Evolutionary conservation across 169 alveolate species (phyloP).

Genomic region (Cryptosporidium andersoni): DNA sequence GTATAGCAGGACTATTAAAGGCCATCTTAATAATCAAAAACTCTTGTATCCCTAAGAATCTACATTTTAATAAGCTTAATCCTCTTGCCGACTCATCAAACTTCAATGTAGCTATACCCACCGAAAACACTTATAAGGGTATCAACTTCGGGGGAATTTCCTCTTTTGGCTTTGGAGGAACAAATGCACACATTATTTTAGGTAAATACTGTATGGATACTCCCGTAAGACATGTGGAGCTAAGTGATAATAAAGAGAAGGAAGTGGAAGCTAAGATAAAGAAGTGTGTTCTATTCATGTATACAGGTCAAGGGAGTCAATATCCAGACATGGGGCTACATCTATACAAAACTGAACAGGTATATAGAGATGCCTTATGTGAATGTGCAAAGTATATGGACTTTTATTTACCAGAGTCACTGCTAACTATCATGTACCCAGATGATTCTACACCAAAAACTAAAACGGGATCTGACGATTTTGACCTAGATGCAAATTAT

Average conservation of each 20-base stretch:
- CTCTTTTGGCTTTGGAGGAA: slow-evolving; percentile 69
- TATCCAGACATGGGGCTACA: slow-evolving; percentile 55
- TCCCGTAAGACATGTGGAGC: neutral
- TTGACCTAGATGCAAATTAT: slow-evolving; percentile 9
- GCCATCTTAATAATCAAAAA: slow-evolving; percentile 27
- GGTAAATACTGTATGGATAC: neutral
- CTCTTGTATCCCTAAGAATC: slow-evolving; percentile 33
- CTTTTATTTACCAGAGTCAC: slow-evolving; percentile 44
- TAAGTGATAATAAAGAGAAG: neutral
- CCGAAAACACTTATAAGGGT: neutral
- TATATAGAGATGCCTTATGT: slow-evolving; percentile 38
- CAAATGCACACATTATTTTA: slow-evolving; percentile 57
- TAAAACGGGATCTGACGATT: slow-evolving; percentile 48
- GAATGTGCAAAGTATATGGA: slow-evolving; percentile 44
- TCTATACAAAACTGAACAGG: slow-evolving; percentile 41
- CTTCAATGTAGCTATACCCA: slow-evolving; percentile 74
- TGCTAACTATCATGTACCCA: slow-evolving; percentile 36
- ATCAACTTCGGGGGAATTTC: slow-evolving; percentile 45
- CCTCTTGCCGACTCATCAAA: slow-evolving; percentile 73
- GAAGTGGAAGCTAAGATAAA: neutral
- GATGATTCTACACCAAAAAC: slow-evolving; percentile 52
- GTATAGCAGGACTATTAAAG: slow-evolving; percentile 57
- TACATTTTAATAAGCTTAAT: slow-evolving; percentile 37
- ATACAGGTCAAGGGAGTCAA: slow-evolving; percentile 69
- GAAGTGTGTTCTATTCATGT: slow-evolving; percentile 28